Evolutionary conservation across 345 rosid species (phyloP).

Genomic region (Psidium guajava): DNA sequence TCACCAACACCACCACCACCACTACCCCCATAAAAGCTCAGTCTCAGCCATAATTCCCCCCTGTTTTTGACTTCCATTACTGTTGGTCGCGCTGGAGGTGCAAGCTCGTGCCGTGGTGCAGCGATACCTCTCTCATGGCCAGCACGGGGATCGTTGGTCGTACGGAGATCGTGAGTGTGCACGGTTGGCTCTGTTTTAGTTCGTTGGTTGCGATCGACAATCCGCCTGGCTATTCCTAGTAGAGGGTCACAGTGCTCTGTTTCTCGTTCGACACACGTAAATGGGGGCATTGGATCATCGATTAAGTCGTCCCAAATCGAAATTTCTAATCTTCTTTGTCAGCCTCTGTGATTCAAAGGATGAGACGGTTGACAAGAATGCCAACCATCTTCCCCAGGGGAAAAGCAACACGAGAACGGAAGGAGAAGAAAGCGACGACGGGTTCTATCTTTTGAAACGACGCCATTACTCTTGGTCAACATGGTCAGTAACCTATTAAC

Average conservation of each 20-base stretch:
- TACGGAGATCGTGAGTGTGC: not conserved
- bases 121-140: not conserved
- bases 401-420: too few relatives aligned
- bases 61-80: constrained; percentile 2
- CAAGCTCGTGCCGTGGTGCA: not conserved
- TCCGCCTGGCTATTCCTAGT: too few relatives aligned
- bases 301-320: not conserved
- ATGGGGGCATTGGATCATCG: too few relatives aligned
- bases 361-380: not conserved
- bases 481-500: not conserved
- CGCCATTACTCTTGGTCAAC: not conserved
- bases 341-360: not conserved
- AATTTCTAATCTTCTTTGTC: accelerated
- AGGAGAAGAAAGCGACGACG: not conserved
- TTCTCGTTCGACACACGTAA: not conserved
- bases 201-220: not conserved
- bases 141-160: not conserved
- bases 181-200: not conserved
- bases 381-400: not conserved
- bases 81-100: not conserved
- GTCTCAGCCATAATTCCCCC: constrained; percentile 9
- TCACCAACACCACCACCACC: not conserved
- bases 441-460: not conserved
- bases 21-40: constrained; percentile 5
- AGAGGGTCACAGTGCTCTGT: not conserved